Conservation (phyloP, 768 basidiomycete genomes). For the Agaricus sinodeliciosus region DNA sequence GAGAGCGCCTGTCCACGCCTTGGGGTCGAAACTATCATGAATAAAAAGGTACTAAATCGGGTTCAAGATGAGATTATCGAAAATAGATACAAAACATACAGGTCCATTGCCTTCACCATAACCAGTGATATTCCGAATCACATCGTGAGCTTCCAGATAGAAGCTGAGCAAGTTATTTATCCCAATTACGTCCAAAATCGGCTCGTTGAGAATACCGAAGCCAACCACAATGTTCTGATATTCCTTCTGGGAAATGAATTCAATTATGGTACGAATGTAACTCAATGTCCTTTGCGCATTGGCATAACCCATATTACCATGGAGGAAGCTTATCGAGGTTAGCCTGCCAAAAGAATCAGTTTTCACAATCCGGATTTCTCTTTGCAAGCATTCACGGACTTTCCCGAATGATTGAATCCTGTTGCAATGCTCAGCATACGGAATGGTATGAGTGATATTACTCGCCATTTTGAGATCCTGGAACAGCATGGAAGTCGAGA, state of each 20-base stretch:
- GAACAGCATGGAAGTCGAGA: constrained; percentile 74
- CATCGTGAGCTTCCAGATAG: constrained; percentile 50
- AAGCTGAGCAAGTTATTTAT: constrained; percentile 47
- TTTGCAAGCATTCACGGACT: constrained; percentile 12
- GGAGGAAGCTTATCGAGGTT: constrained; percentile 53
- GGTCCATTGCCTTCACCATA: constrained; percentile 62
- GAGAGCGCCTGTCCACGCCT: constrained; percentile 42
- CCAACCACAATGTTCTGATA: constrained; percentile 45
- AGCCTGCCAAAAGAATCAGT: constrained; percentile 16
- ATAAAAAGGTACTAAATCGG: constrained; percentile 42
- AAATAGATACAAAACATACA: constrained; percentile 14
- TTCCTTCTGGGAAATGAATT: constrained; percentile 74
- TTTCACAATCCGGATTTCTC: background rate
- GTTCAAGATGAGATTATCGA: background rate
- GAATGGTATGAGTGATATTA: background rate
- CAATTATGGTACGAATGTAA: constrained; percentile 66
- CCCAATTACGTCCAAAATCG: constrained; percentile 41
- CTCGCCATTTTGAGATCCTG: constrained; percentile 72
- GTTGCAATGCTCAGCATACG: constrained; percentile 1
- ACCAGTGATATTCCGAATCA: constrained; percentile 67
- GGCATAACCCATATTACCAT: constrained; percentile 77
- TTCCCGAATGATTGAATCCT: constrained; percentile 60
- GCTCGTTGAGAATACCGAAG: constrained; percentile 64
- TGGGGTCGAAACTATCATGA: constrained; percentile 39
- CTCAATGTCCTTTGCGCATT: constrained; percentile 77